Evolutionary conservation across 164 flowering plant genomes (phyloP).

Genomic region (Taxillus chinensis): DNA sequence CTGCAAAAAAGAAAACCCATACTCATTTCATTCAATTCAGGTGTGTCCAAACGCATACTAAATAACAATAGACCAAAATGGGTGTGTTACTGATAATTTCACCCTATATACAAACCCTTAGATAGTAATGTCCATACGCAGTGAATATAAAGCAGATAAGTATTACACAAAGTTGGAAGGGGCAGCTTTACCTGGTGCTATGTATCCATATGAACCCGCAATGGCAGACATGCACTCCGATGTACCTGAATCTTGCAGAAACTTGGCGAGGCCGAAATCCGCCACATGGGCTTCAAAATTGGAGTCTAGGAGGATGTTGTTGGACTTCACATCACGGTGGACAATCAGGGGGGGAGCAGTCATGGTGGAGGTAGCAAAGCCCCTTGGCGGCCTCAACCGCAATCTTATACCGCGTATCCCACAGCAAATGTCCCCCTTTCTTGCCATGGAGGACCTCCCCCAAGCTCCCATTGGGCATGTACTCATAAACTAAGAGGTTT

Average conservation of each 20-base stretch:
- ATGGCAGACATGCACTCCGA: slow-evolving; percentile 99
- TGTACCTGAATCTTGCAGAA: slow-evolving; percentile 92
- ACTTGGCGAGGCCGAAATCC: slow-evolving; percentile 97
- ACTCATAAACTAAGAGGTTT: slow-evolving; percentile 88
- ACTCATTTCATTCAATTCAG: not conserved
- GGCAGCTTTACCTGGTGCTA: slow-evolving; percentile 70
- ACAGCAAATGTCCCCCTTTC: slow-evolving; percentile 92
- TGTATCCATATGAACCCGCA: slow-evolving; percentile 96
- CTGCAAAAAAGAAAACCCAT: slow-evolving; percentile 26
- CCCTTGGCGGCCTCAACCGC: slow-evolving; percentile 94
- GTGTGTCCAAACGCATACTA: not conserved
- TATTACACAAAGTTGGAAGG: too few relatives aligned
- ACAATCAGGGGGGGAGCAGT: slow-evolving; percentile 92
- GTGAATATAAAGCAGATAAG: too few relatives aligned
- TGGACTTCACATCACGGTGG: slow-evolving; percentile 93
- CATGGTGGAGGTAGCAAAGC: slow-evolving; percentile 95
- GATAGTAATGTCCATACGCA: too few relatives aligned
- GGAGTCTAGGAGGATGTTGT: slow-evolving; percentile 88
- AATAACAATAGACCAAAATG: not conserved
- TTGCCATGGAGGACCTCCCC: slow-evolving; percentile 97
- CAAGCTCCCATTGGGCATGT: slow-evolving; percentile 95
- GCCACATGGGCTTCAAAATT: slow-evolving; percentile 96
- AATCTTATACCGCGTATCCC: slow-evolving; percentile 95
- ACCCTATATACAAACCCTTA: too few relatives aligned
- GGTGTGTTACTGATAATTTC: too few relatives aligned